Conservation (phyloP, 352 stramenopile genomes). For the Elongisporangium anandrum region DNA sequence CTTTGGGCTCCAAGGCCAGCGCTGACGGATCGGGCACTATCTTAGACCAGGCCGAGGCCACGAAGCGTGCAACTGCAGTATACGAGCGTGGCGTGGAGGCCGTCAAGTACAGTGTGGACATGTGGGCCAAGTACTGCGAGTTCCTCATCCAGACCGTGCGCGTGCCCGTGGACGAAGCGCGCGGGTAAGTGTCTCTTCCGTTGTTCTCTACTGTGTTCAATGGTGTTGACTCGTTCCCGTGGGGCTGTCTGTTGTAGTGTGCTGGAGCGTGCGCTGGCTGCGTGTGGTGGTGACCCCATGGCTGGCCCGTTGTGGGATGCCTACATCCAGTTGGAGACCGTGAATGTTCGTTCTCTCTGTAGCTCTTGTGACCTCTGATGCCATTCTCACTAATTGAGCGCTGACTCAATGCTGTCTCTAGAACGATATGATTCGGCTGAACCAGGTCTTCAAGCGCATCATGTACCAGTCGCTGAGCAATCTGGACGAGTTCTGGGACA, state of each 20-base stretch:
- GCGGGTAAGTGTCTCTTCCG: slow-evolving; percentile 26
- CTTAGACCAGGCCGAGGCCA: slow-evolving; percentile 36
- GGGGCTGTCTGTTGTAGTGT: slow-evolving; percentile 25
- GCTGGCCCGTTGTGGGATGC: slow-evolving; percentile 72
- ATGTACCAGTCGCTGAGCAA: slow-evolving; percentile 69
- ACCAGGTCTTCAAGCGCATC: slow-evolving; percentile 78
- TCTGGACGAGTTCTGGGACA: slow-evolving; percentile 81
- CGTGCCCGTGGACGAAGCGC: slow-evolving; percentile 56
- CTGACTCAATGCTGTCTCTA: slow-evolving; percentile 11
- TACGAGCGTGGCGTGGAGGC: slow-evolving; percentile 69
- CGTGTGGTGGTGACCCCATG: slow-evolving; percentile 58
- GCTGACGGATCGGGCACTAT: slow-evolving; percentile 31
- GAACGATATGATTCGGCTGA: slow-evolving; percentile 80
- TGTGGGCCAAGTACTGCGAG: slow-evolving; percentile 85
- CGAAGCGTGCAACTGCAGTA: slow-evolving; percentile 40
- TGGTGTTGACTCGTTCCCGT: slow-evolving; percentile 2
- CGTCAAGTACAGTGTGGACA: slow-evolving; percentile 68
- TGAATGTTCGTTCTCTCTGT: slow-evolving; percentile 39
- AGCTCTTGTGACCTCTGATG: background rate
- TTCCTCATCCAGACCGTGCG: slow-evolving; percentile 63
- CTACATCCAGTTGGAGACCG: slow-evolving; percentile 75
- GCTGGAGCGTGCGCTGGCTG: slow-evolving; percentile 47
- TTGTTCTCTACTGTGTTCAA: slow-evolving; percentile 1
- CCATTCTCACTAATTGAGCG: too few relatives aligned
- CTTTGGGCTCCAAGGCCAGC: slow-evolving; percentile 26